Conservation (phyloP, 495 filamentous ascomycete genomes). For the Penicillium daleae region DNA sequence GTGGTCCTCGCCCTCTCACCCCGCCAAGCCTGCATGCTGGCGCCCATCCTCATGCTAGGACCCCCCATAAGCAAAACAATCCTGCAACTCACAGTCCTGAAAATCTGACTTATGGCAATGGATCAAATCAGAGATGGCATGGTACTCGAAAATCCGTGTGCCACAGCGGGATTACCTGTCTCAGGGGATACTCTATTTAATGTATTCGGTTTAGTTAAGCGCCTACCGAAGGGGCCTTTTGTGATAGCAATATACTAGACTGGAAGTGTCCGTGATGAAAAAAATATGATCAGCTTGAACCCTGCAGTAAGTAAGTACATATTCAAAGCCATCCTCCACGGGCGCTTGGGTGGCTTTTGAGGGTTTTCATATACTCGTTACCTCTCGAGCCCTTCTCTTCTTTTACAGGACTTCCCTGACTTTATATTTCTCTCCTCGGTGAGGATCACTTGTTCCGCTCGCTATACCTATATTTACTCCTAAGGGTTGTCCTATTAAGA, state of each 20-base stretch:
- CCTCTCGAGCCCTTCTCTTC: constrained; percentile 18
- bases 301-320: constrained; percentile 18
- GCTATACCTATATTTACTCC: not conserved
- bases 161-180: not conserved
- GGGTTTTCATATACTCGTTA: constrained; percentile 8
- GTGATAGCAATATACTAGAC: constrained; percentile 24
- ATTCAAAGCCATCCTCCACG: constrained; percentile 16
- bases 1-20: constrained; percentile 7
- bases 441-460: constrained; percentile 18
- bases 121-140: not conserved
- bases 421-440: constrained; percentile 15
- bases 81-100: constrained; percentile 11
- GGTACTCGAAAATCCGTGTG: not conserved
- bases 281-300: not conserved
- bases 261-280: constrained; percentile 1
- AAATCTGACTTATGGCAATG: not conserved
- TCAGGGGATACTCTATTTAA: not conserved
- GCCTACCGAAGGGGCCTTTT: constrained; percentile 10
- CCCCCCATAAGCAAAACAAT: constrained; percentile 11
- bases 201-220: constrained; percentile 9
- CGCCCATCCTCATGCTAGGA: constrained; percentile 19
- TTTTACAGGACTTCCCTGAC: constrained; percentile 18
- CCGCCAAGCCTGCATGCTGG: constrained; percentile 33
- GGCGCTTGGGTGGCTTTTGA: constrained; percentile 12
- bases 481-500: not conserved